Conservation (phyloP, 2,329 filamentous ascomycete species). For the Pseudohalonectria lignicola region DNA sequence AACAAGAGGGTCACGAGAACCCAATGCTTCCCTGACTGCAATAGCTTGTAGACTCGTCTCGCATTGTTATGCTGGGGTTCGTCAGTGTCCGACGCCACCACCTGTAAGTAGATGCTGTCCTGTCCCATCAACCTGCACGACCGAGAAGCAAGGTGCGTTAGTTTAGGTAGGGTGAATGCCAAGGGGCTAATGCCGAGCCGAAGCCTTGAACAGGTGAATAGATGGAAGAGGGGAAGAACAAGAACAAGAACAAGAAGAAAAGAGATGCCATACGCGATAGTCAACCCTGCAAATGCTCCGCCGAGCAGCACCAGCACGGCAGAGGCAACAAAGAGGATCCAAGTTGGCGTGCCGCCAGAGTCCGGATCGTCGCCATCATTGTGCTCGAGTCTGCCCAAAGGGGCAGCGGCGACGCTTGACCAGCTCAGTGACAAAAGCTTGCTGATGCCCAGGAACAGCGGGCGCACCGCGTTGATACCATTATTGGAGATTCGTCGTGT, state of each 20-base stretch:
- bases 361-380: slow-evolving; percentile 34
- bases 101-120: slow-evolving; percentile 95
- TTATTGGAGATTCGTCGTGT: too few relatives aligned
- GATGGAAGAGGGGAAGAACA: not conserved
- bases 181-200: not conserved
- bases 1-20: slow-evolving; percentile 88
- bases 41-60: slow-evolving; percentile 63
- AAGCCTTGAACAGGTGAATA: not conserved
- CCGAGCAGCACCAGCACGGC: slow-evolving; percentile 74
- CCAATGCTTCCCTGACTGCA: slow-evolving; percentile 93
- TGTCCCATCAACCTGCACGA: slow-evolving; percentile 47
- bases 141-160: not conserved
- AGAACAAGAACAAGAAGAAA: not conserved
- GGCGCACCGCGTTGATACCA: slow-evolving; percentile 30
- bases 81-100: slow-evolving; percentile 76
- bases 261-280: slow-evolving; percentile 57
- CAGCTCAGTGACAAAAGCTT: slow-evolving; percentile 38
- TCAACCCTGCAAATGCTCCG: slow-evolving; percentile 89
- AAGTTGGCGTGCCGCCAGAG: slow-evolving; percentile 53
- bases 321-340: slow-evolving; percentile 72
- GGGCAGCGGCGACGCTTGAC: slow-evolving; percentile 36
- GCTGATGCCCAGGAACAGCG: slow-evolving; percentile 38
- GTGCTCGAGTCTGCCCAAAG: slow-evolving; percentile 23
- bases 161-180: not conserved
- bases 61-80: slow-evolving; percentile 83